Evolutionary conservation across 805 yeast genomes (phyloP).

Genomic region (Saturnispora gosingensis): DNA sequence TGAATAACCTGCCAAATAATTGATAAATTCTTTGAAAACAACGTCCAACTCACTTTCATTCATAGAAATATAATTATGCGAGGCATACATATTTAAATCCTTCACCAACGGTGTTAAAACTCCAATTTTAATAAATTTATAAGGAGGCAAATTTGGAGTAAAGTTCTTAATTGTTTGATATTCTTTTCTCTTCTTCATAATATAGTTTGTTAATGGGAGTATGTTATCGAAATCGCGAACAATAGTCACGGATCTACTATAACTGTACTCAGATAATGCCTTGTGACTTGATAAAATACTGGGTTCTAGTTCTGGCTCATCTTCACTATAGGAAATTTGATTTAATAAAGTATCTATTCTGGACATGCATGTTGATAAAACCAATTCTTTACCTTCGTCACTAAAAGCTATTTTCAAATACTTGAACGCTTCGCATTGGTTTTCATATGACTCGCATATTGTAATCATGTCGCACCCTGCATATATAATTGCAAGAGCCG

Average conservation of each 20-base stretch:
- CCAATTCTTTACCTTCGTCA: slow-evolving; percentile 33
- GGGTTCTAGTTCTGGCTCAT: slow-evolving; percentile 25
- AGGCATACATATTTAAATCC: neutral
- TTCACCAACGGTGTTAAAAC: slow-evolving; percentile 2
- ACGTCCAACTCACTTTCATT: slow-evolving; percentile 2
- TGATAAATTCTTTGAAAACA: slow-evolving; percentile 36
- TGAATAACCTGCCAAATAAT: slow-evolving; percentile 31
- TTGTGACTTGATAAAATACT: slow-evolving; percentile 35
- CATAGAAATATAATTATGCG: neutral
- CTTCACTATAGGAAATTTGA: slow-evolving; percentile 33
- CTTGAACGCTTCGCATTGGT: slow-evolving; percentile 49
- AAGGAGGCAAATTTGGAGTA: slow-evolving; percentile 2
- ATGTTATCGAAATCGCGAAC: slow-evolving; percentile 44
- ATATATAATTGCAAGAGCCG: slow-evolving; percentile 42
- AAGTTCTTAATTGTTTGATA: neutral
- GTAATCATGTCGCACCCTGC: slow-evolving; percentile 59
- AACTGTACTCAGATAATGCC: slow-evolving; percentile 35
- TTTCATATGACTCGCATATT: slow-evolving; percentile 47
- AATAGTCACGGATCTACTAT: slow-evolving; percentile 42
- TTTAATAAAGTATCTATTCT: slow-evolving; percentile 38
- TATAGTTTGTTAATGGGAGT: slow-evolving; percentile 37
- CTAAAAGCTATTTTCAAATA: slow-evolving; percentile 26
- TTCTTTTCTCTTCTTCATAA: slow-evolving; percentile 21
- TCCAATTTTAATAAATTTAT: slow-evolving; percentile 2
- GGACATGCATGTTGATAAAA: slow-evolving; percentile 30